Percentiles rank a stretch among this genome's conserved stretches.
phyloP scores from a whole-genome alignment of 805 yeast species.

The Vanderwaltozyma yarrowii region DNA sequence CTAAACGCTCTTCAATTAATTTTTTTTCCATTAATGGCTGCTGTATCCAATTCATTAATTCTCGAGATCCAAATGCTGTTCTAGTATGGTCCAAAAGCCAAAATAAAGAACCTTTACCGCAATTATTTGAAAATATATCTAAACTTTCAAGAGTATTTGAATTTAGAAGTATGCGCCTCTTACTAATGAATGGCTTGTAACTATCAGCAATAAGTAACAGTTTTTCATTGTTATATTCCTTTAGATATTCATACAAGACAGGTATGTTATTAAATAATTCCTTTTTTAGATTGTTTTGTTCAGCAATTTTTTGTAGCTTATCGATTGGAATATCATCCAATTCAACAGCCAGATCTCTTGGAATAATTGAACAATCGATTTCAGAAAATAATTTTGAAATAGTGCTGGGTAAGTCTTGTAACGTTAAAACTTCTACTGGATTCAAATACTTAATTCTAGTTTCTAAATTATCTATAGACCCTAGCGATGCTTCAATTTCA shows the following conservation, averaged over 20 bases:
- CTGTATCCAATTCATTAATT: slow-evolving; percentile 62
- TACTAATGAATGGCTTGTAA: slow-evolving; percentile 36
- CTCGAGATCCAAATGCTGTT: slow-evolving; percentile 65
- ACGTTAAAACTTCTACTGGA: slow-evolving; percentile 60
- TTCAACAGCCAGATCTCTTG: background rate
- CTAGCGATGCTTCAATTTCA: slow-evolving; percentile 47
- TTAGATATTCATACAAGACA: slow-evolving; percentile 43
- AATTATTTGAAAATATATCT: slow-evolving; percentile 62
- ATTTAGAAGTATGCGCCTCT: slow-evolving; percentile 43
- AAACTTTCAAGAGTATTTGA: slow-evolving; percentile 58
- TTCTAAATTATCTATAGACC: slow-evolving; percentile 50
- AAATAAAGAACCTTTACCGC: slow-evolving; percentile 56
- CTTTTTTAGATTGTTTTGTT: background rate
- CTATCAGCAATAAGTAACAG: slow-evolving; percentile 45
- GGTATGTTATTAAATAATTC: slow-evolving; percentile 13
- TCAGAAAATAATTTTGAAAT: slow-evolving; percentile 30
- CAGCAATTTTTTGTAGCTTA: background rate
- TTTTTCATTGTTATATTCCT: slow-evolving; percentile 50
- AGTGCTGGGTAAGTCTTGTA: slow-evolving; percentile 4
- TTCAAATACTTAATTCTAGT: slow-evolving; percentile 63
- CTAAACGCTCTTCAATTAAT: slow-evolving; percentile 48
- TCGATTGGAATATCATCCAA: slow-evolving; percentile 4
- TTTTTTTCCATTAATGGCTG: slow-evolving; percentile 52
- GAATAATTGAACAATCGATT: slow-evolving; percentile 3
- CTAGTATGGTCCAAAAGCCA: slow-evolving; percentile 77